Base-by-base conservation (phyloP, 306 rosid species). In the Potentilla sterilis region DNA sequence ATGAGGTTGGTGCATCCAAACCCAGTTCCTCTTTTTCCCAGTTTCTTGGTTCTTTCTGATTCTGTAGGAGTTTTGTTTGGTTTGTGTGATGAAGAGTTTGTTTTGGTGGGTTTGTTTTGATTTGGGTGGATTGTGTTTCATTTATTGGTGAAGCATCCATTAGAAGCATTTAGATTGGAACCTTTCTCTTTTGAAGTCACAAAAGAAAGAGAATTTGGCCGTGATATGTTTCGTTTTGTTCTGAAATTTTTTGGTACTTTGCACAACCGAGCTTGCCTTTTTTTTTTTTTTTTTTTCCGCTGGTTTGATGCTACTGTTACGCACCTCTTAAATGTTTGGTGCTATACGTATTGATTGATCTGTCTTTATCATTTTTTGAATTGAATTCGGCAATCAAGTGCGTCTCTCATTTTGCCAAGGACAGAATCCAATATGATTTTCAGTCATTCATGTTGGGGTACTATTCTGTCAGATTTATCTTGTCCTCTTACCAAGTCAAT, bases 1-100 rank as follows among this genome's bases (percentile, higher is more conserved):
- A 42, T 83, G 74, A 79, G 81, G 86, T 76, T 44, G 42, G 84
- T 62, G 11, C 2, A 44, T 8, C 69, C 54, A 46, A 64, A 65
- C 67, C 75, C 75, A 63, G 10, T 69, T 73, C 62, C 11, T 24
- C 14, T 63, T 49, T 52, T 48, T 15, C 54, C 58, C 48, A 9
- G 51, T 47, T 57, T 61, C 19, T 69, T 24, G 14, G 16, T 58
- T 49, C 72, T 61, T 58, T 49, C 72, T 61, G 40, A 44, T 79
- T 58, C 24, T 46, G 46, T 37, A 38, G 32, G 54, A 15, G 41
- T 61, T 62, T 73, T 16, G 12, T 42, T 55, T 76, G 13, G 28
- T 7, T 64, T 64, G 6, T 16, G 28, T 67, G 42, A 9, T 76
- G 58, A 18, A 70, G 28, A 24, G 49, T 72, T 63, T 40, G 14